Base-by-base conservation (phyloP, 164 flowering plant species). In the Dillenia suffruticosa region DNA sequence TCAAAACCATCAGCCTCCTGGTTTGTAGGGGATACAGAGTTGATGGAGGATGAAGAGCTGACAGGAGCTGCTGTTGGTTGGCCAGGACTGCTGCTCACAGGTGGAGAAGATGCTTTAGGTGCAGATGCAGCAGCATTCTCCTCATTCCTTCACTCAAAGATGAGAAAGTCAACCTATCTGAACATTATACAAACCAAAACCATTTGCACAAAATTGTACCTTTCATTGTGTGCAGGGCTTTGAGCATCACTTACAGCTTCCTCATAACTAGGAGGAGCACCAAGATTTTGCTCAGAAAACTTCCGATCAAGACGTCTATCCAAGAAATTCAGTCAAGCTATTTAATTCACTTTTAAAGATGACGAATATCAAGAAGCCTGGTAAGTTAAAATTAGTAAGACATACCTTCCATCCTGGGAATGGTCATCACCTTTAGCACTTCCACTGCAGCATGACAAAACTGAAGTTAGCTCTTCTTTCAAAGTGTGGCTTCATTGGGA, bases 241-340 rank as follows among this genome's bases (percentile, higher is more conserved):
- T 70, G 85, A 60, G 77, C 72, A 44, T 78, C 84, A 65, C 68
- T 74, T 16, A 86, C 76, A 62, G 83, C 91, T 56, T 88, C 98
- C 69, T 95, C 98, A 74, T 92, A 95, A 69, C 91, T 85, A 63
- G 99, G 99, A 61, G 98, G 96, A 51, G 81, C 90, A 63, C 85
- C 87, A 65, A 74, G 67, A 68, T 82, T 85, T 72, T 84, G 95
- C 50, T 88, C 97, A 67, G 97, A 84, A 72, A 63, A 78, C 66
- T 81, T 89, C 46, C 84, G 75, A 43, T 82, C 90, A 69, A 77
- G 74, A 56, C 59, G 68, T 75, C 87, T 82, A 67, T 32, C 50
- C 22, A 64, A 61, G 62, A 65, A 56, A 43, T 54, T 48, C 40
- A 50, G 19, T 15, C n/a, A 15, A 12, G 13, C 15, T 32, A 32